A percentile compares a stretch with the other conserved stretches of the same genome.
Conservation (phyloP, 148 eudicot species). For the Rhododendron mucronatum region DNA sequence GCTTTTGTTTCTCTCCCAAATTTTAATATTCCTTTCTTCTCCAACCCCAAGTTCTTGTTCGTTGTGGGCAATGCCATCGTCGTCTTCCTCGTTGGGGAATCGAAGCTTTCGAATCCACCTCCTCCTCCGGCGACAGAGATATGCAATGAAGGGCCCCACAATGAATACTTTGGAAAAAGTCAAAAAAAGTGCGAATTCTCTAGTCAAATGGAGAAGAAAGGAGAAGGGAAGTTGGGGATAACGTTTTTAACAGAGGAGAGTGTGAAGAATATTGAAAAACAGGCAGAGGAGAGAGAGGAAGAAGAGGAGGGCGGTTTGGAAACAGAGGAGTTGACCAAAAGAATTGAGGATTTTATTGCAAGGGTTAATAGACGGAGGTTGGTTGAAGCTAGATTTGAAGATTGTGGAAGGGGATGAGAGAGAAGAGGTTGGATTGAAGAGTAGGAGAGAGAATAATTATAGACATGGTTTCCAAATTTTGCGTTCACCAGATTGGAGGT, state of each 20-base stretch:
- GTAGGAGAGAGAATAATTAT: background rate
- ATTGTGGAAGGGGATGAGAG: background rate
- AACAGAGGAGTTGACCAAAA: constrained; percentile 11
- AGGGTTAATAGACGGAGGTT: constrained; percentile 13
- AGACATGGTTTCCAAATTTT: background rate
- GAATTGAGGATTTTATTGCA: constrained; percentile 15
- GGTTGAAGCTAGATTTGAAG: constrained; percentile 13
- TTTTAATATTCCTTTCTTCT: background rate
- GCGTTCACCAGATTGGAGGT: background rate
- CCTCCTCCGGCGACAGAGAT: background rate
- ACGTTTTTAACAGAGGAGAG: background rate
- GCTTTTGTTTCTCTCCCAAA: background rate
- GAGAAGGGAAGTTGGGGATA: background rate
- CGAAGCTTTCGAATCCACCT: background rate
- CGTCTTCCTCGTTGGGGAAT: constrained; percentile 2
- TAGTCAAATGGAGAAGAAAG: background rate
- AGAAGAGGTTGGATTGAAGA: background rate
- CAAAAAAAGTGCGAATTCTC: background rate
- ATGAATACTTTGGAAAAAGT: background rate
- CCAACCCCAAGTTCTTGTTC: constrained; percentile 17
- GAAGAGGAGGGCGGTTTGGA: constrained; percentile 4
- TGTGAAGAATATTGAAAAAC: background rate
- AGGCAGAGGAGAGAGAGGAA: constrained; percentile 2
- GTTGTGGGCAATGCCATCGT: constrained; percentile 8
- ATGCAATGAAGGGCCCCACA: background rate